Conservation (phyloP, 75 land plant genomes). For the Adiantum capillusveneris region DNA sequence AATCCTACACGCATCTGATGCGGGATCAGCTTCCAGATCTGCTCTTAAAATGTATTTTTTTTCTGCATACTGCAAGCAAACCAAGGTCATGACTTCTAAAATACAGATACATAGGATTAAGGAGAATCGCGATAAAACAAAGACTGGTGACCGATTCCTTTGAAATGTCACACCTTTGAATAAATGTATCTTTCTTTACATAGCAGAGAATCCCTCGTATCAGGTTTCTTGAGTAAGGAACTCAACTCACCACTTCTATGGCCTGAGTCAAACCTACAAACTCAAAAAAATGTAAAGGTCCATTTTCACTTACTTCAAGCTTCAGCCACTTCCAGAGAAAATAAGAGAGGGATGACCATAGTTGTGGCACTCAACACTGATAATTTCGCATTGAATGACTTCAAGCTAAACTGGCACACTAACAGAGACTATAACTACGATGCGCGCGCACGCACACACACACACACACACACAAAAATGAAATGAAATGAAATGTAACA, state of each 20-base stretch:
- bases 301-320: too few relatives aligned
- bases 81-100: slow-evolving; percentile 15
- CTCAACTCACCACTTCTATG: background rate
- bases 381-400: too few relatives aligned
- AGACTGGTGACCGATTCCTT: too few relatives aligned
- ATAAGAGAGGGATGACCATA: too few relatives aligned
- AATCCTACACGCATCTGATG: slow-evolving; percentile 29
- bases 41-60: slow-evolving; percentile 43
- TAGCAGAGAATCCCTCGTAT: slow-evolving; percentile 59
- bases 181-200: slow-evolving; percentile 84
- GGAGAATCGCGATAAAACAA: too few relatives aligned
- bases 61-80: slow-evolving; percentile 59
- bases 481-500: too few relatives aligned
- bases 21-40: slow-evolving; percentile 8
- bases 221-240: slow-evolving; percentile 38
- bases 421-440: too few relatives aligned
- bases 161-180: slow-evolving; percentile 62
- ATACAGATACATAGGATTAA: slow-evolving; percentile 10
- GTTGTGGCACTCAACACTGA: too few relatives aligned
- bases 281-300: background rate
- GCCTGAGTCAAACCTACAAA: slow-evolving; percentile 1
- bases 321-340: too few relatives aligned
- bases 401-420: too few relatives aligned
- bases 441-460: too few relatives aligned
- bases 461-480: too few relatives aligned